Percentiles rank a stretch among this genome's conserved stretches.
Conservation (phyloP, 257 asterid genomes). For the Hygrophila difformis region DNA sequence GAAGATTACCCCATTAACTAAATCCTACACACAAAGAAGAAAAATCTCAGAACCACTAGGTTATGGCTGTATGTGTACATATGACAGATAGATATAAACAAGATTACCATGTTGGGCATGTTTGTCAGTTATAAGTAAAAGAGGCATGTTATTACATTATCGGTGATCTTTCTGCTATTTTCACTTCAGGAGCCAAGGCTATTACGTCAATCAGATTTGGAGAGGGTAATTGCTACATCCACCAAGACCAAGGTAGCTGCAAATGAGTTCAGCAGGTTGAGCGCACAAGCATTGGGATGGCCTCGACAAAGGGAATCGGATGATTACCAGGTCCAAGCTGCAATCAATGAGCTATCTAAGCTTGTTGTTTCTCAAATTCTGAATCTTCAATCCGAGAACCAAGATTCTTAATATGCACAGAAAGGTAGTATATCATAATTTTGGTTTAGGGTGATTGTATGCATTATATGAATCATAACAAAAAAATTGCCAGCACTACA, state of each 20-base stretch:
- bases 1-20: too few relatives aligned
- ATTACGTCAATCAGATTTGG: slow-evolving; percentile 50
- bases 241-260: slow-evolving; percentile 68
- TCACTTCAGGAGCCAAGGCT: slow-evolving; percentile 57
- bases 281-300: slow-evolving; percentile 35
- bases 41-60: too few relatives aligned
- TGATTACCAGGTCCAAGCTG: slow-evolving; percentile 58
- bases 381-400: slow-evolving; percentile 41
- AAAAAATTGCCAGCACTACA: too few relatives aligned
- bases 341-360: slow-evolving; percentile 67
- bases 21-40: too few relatives aligned
- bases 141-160: neutral
- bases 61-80: too few relatives aligned
- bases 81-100: too few relatives aligned
- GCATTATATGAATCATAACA: too few relatives aligned
- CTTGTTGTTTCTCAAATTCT: slow-evolving; percentile 53
- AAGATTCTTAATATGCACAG: slow-evolving; percentile 25
- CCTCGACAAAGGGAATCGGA: slow-evolving; percentile 33
- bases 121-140: neutral
- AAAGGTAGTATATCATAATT: too few relatives aligned
- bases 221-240: slow-evolving; percentile 41
- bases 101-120: too few relatives aligned
- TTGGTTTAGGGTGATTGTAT: too few relatives aligned
- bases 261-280: slow-evolving; percentile 38
- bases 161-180: neutral